phyloP scores from a whole-genome alignment of 179 eudicot genomes.

The Silene noctiflora region DNA sequence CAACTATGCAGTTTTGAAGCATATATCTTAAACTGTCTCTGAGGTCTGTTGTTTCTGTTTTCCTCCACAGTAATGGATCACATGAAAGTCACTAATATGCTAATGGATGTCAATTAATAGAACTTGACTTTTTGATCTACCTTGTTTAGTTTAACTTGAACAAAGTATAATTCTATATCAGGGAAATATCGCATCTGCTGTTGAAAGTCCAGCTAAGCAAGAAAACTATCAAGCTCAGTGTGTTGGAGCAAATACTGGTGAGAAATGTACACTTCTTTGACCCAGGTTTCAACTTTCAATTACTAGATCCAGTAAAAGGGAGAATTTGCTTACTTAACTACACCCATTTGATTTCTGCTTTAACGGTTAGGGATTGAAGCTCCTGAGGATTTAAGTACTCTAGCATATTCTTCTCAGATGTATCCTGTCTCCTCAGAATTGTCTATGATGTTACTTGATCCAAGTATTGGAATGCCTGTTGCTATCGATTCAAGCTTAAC shows the following conservation, averaged over 20 bases:
- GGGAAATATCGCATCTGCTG: slow-evolving; percentile 29
- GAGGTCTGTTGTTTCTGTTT: background rate
- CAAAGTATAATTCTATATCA: slow-evolving; percentile 16
- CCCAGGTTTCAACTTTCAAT: background rate
- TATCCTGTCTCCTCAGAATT: slow-evolving; percentile 28
- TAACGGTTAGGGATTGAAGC: slow-evolving; percentile 29
- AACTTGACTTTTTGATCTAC: background rate
- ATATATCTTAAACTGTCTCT: background rate
- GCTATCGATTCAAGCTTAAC: slow-evolving; percentile 53
- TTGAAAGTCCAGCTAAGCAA: slow-evolving; percentile 21
- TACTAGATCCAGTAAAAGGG: background rate
- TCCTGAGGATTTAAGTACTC: slow-evolving; percentile 31
- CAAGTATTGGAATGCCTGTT: slow-evolving; percentile 45
- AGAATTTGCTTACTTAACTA: slow-evolving; percentile 14
- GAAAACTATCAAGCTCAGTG: slow-evolving; percentile 24
- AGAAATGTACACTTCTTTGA: slow-evolving; percentile 24
- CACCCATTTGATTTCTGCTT: slow-evolving; percentile 30
- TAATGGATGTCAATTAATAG: background rate
- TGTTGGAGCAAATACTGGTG: slow-evolving; percentile 25
- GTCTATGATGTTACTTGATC: slow-evolving; percentile 43
- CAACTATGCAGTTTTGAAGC: background rate
- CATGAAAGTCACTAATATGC: background rate
- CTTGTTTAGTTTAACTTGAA: background rate
- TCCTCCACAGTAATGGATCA: background rate
- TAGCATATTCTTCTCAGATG: slow-evolving; percentile 35